Base-by-base conservation (phyloP, 805 yeast genomes). In the Schwanniomyces vanrijiae region DNA sequence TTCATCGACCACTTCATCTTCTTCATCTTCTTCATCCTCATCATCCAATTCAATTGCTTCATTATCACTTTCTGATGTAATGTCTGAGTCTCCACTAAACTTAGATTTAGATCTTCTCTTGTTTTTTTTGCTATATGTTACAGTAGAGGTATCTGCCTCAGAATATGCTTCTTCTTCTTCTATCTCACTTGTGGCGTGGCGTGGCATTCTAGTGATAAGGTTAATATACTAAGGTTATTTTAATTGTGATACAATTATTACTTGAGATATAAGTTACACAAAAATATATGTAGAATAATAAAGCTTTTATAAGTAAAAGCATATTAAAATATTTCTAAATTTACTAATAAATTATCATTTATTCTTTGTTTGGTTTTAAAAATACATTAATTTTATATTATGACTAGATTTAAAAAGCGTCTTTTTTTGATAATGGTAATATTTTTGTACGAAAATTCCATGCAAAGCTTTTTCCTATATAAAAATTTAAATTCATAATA, bases 1-100 rank as follows among this genome's bases (percentile, higher is more conserved):
- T 21, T 35, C 60, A 19, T 41, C 61, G 9, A 48, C 59, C 25
- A 46, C 61, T 26, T 43, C 56, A 10, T 26, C 52, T 18, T 46
- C 51, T n/a, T 41, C 56, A 10, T 40, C 52, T 8, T 45, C 53
- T 22, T 49, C 53, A 10, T 39, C 50, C 10, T 19, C 43, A 18
- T 43, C 50, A 13, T 38, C 47, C n/a, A 22, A 35, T 24, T 42
- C 46, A 6, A 40, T 43, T 5, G 33, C 52, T 44, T 44, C 53
- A 21, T 41, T 42, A 34, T 45, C 50, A 14, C 22, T 40, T n/a
- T 41, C 52, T 5, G 55, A 52, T 11, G 47, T 37, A 10, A 42
- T 28, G 7, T 50, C 55, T 10, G 48, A 47, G 33, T 50, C 45
- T 7, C 39, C 45, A 21, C 40, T 33, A 28, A 34, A 42, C 18